Evolutionary conservation across 163 green algal species (phyloP), one percentile per base, ranked within the genome.

Genomic region (Scenedesmus sp.): DNA sequence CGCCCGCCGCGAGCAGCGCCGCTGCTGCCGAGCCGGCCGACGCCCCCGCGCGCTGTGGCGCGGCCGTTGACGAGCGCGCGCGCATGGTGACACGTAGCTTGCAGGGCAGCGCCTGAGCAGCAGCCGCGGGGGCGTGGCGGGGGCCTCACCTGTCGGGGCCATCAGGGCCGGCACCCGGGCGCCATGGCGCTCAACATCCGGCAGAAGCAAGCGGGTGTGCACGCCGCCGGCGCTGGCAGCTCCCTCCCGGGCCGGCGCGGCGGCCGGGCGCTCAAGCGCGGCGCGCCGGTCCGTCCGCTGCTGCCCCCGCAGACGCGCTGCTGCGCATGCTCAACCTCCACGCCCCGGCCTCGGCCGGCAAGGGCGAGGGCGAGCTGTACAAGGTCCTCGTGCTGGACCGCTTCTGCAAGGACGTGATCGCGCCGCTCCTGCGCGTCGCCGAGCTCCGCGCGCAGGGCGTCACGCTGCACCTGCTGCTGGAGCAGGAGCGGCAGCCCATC

Each of bases 351-450:
- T 17, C 63, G 47, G 4, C 58, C 31, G 60, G 34, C 60, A 87
- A 82, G 56, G 84, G 85, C 2, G 58, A 89, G 24, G 86, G 84
- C 2, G 90, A 96, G 22, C 81, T 89, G 2, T 99, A 98, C 90
- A 99, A 99, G 77, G 90, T 99, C 1, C 80, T 99, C 1, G 84
- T 99, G 2, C 83, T 99, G 24, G 97, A 99, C 81, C 48, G 56
- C 0, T 94, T 92, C 64, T 95, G 88, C 70, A 92, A 94, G 63
- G 92, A 98, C 85, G 86, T 99, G 51, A 85, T 99, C 48, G 94
- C 96, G 0, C 97, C 97, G 2, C 86, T 99, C 44, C 78, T 99
- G 34, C 90, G 89, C 14, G 89, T 99, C 33, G 94, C 92, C 51
- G 94, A 98, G 67, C 83, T 99, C 69, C 85, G 96, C 1, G 86